phyloP scores from a whole-genome alignment of 202 grass and related monocot genomes.

The Alloteropsis angusta region DNA sequence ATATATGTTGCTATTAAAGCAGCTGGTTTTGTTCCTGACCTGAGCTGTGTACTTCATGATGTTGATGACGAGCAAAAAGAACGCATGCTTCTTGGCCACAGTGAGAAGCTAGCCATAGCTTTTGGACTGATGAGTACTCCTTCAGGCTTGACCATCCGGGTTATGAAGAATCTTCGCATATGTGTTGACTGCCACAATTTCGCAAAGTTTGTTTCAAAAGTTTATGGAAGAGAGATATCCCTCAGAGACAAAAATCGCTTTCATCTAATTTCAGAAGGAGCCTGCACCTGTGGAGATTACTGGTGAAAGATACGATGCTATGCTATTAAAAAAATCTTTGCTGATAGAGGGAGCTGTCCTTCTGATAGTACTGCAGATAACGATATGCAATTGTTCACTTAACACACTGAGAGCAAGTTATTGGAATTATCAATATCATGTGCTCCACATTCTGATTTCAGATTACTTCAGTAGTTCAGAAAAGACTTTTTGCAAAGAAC shows the following conservation, averaged over 20 bases:
- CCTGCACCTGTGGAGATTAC: slow-evolving; percentile 60
- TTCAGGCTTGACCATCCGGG: slow-evolving; percentile 22
- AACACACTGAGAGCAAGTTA: background rate
- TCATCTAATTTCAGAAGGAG: slow-evolving; percentile 42
- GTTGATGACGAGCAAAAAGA: slow-evolving; percentile 86
- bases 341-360: background rate
- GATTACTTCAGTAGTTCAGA: background rate
- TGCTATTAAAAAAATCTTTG: background rate
- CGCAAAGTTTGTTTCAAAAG: slow-evolving; percentile 64
- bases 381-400: background rate
- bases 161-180: slow-evolving; percentile 75
- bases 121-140: slow-evolving; percentile 65
- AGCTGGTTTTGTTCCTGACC: slow-evolving; percentile 54
- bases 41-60: slow-evolving; percentile 77
- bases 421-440: background rate
- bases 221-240: slow-evolving; percentile 52
- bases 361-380: background rate
- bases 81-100: slow-evolving; percentile 54
- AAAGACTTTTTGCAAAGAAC: background rate
- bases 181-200: slow-evolving; percentile 82
- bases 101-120: slow-evolving; percentile 69
- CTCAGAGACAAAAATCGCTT: slow-evolving; percentile 71
- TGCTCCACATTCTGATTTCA: slow-evolving; percentile 19
- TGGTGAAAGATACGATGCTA: slow-evolving; percentile 39
- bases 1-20: slow-evolving; percentile 52